These are phyloP conservation scores for Musa beccarii DNA, from an alignment of 176 grass and related monocot genomes.

Conservation along the genomic window DNA sequence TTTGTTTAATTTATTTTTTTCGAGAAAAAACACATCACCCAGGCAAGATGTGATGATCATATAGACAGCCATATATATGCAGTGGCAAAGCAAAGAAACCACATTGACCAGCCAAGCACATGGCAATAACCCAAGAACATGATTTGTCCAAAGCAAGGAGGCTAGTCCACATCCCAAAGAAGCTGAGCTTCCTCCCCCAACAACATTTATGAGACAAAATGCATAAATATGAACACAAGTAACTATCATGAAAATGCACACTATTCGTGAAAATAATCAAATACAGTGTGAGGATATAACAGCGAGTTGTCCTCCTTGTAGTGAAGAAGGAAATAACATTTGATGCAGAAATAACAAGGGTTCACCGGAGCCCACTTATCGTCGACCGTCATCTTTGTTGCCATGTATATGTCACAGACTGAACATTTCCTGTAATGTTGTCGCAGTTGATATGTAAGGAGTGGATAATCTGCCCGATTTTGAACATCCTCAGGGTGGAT, in stretches of 20 bases:
- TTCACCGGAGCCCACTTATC: conserved; percentile 81
- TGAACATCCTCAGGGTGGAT: conserved; percentile 67
- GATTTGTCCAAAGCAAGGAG: too few relatives aligned
- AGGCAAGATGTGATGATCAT: too few relatives aligned
- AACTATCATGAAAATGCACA: background rate
- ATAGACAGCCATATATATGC: too few relatives aligned
- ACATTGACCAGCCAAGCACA: too few relatives aligned
- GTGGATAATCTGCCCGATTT: conserved; percentile 62
- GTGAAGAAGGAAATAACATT: conserved; percentile 93
- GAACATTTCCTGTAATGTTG: conserved; percentile 68
- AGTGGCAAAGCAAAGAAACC: too few relatives aligned
- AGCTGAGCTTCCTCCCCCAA: too few relatives aligned
- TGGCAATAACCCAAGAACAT: too few relatives aligned
- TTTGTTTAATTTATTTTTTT: too few relatives aligned
- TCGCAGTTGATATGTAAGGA: conserved; percentile 61
- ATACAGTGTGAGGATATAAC: conserved; percentile 57
- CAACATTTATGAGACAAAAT: too few relatives aligned
- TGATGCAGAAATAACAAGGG: conserved; percentile 90
- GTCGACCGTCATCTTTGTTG: conserved; percentile 74
- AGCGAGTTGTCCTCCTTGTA: conserved; percentile 77
- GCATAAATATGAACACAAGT: too few relatives aligned
- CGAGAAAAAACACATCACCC: too few relatives aligned
- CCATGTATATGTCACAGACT: conserved; percentile 67
- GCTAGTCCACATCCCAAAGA: too few relatives aligned
- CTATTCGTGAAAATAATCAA: conserved; percentile 68